Conservation (phyloP, 176 grass and related monocot species). For the Themeda triandra region DNA sequence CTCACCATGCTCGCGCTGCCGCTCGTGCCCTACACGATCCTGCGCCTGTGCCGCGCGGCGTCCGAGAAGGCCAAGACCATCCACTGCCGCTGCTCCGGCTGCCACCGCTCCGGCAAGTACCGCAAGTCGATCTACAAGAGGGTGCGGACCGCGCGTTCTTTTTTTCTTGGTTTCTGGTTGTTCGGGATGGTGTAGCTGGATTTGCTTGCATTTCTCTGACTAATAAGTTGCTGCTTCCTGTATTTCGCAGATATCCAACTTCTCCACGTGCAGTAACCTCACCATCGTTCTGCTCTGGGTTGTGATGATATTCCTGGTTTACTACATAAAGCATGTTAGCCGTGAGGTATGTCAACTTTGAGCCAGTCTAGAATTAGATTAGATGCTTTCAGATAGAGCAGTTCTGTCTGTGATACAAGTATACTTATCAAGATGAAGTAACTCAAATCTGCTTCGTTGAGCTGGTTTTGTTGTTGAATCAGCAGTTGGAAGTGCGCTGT, state of each 20-base stretch:
- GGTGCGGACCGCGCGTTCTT: slow-evolving; percentile 24
- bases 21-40: slow-evolving; percentile 85
- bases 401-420: background rate
- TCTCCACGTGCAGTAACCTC: slow-evolving; percentile 87
- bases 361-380: background rate
- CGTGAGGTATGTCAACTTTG: slow-evolving; percentile 56
- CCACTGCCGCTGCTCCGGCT: slow-evolving; percentile 85
- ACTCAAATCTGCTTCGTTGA: background rate
- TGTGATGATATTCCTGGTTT: slow-evolving; percentile 82
- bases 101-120: slow-evolving; percentile 84
- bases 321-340: slow-evolving; percentile 92
- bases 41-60: slow-evolving; percentile 52
- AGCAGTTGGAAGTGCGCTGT: background rate
- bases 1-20: slow-evolving; percentile 97
- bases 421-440: background rate
- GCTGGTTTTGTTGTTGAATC: background rate
- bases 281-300: slow-evolving; percentile 87
- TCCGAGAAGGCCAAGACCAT: slow-evolving; percentile 83
- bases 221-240: background rate
- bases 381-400: background rate
- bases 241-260: slow-evolving; percentile 88
- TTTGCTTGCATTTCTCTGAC: background rate
- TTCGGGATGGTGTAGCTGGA: background rate
- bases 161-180: background rate
- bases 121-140: slow-evolving; percentile 94